These are phyloP conservation scores for Paraphaeosphaeria sporulosa DNA, from an alignment of 2,329 filamentous ascomycete genomes.

Conservation along the genomic window DNA sequence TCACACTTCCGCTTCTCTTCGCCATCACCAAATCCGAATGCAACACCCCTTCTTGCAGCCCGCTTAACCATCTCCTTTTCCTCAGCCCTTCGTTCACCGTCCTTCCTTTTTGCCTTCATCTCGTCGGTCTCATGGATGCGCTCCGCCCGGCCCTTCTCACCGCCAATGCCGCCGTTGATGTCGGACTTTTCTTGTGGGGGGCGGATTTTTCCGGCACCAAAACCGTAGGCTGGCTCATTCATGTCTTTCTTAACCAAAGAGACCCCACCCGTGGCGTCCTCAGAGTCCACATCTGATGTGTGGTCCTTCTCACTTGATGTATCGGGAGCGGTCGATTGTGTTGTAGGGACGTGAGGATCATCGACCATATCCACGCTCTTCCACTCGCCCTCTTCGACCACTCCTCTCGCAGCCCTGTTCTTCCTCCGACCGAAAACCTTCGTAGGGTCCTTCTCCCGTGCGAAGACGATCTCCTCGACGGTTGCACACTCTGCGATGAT, in stretches of 20 bases:
- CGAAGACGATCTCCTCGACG: slow-evolving; percentile 62
- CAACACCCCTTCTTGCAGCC: slow-evolving; percentile 68
- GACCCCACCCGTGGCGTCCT: slow-evolving; percentile 22
- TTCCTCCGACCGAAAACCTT: slow-evolving; percentile 56
- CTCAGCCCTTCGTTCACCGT: slow-evolving; percentile 58
- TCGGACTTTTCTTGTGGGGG: slow-evolving; percentile 56
- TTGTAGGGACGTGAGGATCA: slow-evolving; percentile 19
- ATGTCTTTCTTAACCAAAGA: slow-evolving; percentile 15
- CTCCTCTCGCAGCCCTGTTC: slow-evolving; percentile 54
- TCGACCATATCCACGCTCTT: slow-evolving; percentile 56
- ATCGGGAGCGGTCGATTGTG: slow-evolving; percentile 4
- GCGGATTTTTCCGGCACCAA: slow-evolving; percentile 44
- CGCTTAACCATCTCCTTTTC: slow-evolving; percentile 66
- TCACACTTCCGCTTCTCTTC: slow-evolving; percentile 59
- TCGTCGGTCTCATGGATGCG: slow-evolving; percentile 61
- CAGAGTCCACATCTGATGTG: slow-evolving; percentile 27
- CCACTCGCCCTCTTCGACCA: slow-evolving; percentile 51
- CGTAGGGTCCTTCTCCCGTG: slow-evolving; percentile 53
- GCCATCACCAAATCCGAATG: slow-evolving; percentile 59
- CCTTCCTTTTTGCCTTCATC: slow-evolving; percentile 57
- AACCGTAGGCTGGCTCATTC: slow-evolving; percentile 30
- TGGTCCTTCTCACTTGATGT: slow-evolving; percentile 17
- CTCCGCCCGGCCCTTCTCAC: slow-evolving; percentile 64
- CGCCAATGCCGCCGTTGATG: slow-evolving; percentile 64
- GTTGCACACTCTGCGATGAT: slow-evolving; percentile 59